Percentiles rank a stretch among this genome's conserved stretches.
Evolutionary conservation across 176 grass and related monocot species (phyloP).

Genomic region (Pharus latifolius): DNA sequence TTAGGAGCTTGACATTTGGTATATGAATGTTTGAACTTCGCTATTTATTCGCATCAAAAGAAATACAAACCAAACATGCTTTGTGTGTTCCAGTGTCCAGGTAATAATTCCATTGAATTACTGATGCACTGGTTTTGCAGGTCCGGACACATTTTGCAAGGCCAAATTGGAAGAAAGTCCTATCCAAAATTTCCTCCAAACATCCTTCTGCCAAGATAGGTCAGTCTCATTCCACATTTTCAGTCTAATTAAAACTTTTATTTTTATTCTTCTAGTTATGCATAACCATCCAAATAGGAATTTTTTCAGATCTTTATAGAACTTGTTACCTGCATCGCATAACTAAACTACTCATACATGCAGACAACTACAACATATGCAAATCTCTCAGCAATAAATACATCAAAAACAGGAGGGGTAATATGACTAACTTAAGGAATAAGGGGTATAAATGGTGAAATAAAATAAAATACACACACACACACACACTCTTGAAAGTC

Average conservation of each 20-base stretch:
- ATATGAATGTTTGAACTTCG: background rate
- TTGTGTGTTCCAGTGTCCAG: background rate
- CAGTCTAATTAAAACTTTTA: background rate
- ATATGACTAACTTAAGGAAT: background rate
- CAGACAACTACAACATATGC: background rate
- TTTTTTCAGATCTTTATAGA: background rate
- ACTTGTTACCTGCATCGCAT: background rate
- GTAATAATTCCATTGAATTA: background rate
- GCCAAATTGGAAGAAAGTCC: constrained; percentile 79
- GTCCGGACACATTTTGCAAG: constrained; percentile 91
- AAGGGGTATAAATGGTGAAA: background rate
- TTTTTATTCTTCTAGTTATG: background rate
- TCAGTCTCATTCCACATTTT: constrained; percentile 22
- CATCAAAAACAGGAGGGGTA: background rate
- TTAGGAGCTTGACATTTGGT: background rate
- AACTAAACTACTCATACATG: background rate
- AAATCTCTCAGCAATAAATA: background rate
- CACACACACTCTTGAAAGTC: too few species aligned
- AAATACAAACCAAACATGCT: background rate
- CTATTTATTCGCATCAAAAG: background rate
- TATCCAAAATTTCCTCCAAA: constrained; percentile 60
- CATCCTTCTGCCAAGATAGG: constrained; percentile 82
- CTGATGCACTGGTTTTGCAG: constrained; percentile 24
- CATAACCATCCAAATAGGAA: background rate
- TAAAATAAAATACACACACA: too few species aligned